Conservation (phyloP, 2,329 filamentous ascomycete genomes). For the Graphilbum ipis-grandicollis region DNA sequence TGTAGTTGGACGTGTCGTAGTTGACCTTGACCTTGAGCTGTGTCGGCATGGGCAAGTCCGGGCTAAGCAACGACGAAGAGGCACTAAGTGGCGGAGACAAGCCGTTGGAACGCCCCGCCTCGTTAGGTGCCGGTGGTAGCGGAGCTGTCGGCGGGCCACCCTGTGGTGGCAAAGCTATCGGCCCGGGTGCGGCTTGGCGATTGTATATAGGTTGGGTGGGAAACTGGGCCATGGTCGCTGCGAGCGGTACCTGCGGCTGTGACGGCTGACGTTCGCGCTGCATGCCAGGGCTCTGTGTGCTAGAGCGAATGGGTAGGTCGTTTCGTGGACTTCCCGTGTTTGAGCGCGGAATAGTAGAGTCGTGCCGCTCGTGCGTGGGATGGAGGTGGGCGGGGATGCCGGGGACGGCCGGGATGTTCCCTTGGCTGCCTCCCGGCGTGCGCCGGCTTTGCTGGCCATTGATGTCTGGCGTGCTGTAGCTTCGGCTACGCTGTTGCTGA, state of each 20-base stretch:
- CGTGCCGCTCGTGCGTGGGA: slow-evolving; percentile 30
- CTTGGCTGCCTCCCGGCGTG: slow-evolving; percentile 34
- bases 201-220: slow-evolving; percentile 35
- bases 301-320: slow-evolving; percentile 48
- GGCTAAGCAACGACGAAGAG: slow-evolving; percentile 14
- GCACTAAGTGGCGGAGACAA: slow-evolving; percentile 15
- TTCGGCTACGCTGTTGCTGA: slow-evolving; percentile 61
- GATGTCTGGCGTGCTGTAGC: slow-evolving; percentile 91
- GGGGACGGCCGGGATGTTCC: slow-evolving; percentile 49
- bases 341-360: slow-evolving; percentile 54
- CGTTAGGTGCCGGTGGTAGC: slow-evolving; percentile 6
- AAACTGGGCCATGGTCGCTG: slow-evolving; percentile 36
- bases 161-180: slow-evolving; percentile 9
- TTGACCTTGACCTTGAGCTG: slow-evolving; percentile 95
- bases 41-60: slow-evolving; percentile 37
- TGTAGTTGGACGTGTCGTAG: slow-evolving; percentile 68
- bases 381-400: slow-evolving; percentile 58
- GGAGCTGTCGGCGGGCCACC: not conserved
- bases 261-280: slow-evolving; percentile 43
- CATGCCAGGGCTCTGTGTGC: slow-evolving; percentile 52
- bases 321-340: slow-evolving; percentile 64
- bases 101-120: slow-evolving; percentile 14
- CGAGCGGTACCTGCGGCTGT: slow-evolving; percentile 23
- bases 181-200: slow-evolving; percentile 27
- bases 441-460: slow-evolving; percentile 49